These are phyloP conservation scores for Zygotorulaspora mrakii DNA, from an alignment of 1,139 yeast species.

Conservation along the genomic window DNA sequence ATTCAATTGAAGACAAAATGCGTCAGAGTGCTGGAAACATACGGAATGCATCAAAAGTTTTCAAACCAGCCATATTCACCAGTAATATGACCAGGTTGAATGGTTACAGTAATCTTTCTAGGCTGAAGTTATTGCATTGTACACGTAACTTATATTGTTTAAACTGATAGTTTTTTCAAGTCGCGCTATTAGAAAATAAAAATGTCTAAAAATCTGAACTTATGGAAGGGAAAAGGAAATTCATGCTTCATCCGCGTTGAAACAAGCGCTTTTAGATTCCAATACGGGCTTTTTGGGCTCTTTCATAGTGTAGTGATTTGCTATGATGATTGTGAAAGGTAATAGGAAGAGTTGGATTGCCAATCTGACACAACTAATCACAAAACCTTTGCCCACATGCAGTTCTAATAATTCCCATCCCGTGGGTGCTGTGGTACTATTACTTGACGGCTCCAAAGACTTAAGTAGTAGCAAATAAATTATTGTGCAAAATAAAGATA, in stretches of 20 bases:
- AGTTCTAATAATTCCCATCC: constrained; percentile 25
- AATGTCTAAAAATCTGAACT: neutral
- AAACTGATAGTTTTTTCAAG: constrained; percentile 8
- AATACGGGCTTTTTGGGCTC: neutral
- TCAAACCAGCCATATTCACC: constrained; percentile 38
- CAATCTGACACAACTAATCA: constrained; percentile 22
- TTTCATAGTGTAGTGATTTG: constrained; percentile 15
- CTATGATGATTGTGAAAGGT: constrained; percentile 16
- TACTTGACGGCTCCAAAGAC: constrained; percentile 20
- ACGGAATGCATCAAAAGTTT: constrained; percentile 84
- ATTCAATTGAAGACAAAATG: neutral
- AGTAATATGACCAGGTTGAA: neutral
- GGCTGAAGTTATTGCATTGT: too few relatives aligned
- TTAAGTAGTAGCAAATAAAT: constrained; percentile 18
- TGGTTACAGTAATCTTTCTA: too few relatives aligned
- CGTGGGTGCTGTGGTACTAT: constrained; percentile 7
- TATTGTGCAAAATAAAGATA: constrained; percentile 13
- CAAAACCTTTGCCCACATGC: constrained; percentile 24
- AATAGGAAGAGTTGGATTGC: constrained; percentile 18
- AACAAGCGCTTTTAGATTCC: neutral
- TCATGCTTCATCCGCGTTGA: neutral
- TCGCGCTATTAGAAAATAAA: neutral
- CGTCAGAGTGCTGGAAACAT: constrained; percentile 15
- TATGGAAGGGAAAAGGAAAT: neutral
- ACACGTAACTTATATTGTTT: too few relatives aligned